Base-by-base conservation (phyloP, 805 yeast genomes). In the Ogataea saltuana region DNA sequence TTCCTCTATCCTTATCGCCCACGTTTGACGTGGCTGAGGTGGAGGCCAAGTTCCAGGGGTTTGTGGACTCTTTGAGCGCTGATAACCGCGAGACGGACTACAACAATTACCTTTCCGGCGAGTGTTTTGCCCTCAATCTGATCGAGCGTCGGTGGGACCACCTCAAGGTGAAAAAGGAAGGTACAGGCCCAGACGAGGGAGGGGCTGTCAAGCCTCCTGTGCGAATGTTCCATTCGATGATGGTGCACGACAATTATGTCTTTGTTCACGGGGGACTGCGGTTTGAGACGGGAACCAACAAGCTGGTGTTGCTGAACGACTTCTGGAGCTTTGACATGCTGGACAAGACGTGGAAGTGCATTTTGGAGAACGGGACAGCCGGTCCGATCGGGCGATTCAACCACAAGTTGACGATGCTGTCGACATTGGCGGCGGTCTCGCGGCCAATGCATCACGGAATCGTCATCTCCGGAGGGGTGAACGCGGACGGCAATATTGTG, bases 231-330 rank as follows among this genome's bases (percentile, higher is more conserved):
- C 90, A 83, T 51, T 74, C 86, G 3, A 61, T 84, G 43, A 64
- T 75, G 13, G 74, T 73, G 33, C 62, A 70, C 41, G 75, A 73
- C 26, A 72, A 76, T 34, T 69, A 72, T 33, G 45, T 84, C 2
- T 85, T 75, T 57, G 53, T 83, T 2, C 79, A 74, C 56, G 93
- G 95, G 21, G 95, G 95, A 1, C 58, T 85, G 21, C 60, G 67
- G 0, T 64, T 76, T 7, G 65, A 69, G 33, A 60, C 62, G 26
- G 58, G 60, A 31, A 60, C 55, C 5, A 61, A 67, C 37, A 69
- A 68, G 36, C 49, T 74, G 12, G 56, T 60, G 10, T 78, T 86
- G 0, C 59, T 74, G 5, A 81, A 81, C 53, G 93, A 86, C 52
- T 61, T 83, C 19, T 86, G 93, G 91, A 74, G 74, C 52, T 78